Evolutionary conservation across 2,329 filamentous ascomycete genomes (phyloP).

Genomic region (Cladosporium sp.): DNA sequence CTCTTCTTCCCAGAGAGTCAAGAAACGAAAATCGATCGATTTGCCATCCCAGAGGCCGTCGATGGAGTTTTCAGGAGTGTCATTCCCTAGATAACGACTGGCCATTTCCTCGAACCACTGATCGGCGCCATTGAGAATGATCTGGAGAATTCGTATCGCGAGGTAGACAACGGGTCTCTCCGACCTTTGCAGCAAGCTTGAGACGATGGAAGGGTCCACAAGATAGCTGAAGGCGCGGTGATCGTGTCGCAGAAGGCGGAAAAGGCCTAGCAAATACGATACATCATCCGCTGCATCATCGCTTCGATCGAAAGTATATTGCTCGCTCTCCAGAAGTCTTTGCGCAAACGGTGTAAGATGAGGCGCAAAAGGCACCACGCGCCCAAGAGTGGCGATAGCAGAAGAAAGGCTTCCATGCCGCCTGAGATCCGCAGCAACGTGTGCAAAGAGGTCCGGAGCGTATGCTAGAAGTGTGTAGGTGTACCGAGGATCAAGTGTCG

Average conservation of each 20-base stretch:
- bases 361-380: conserved; percentile 76
- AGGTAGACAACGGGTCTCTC: conserved; percentile 68
- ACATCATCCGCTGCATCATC: conserved; percentile 19
- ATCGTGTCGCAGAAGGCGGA: conserved; percentile 77
- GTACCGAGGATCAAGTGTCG: conserved; percentile 64
- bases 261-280: conserved; percentile 61
- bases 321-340: conserved; percentile 20
- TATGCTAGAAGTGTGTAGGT: conserved; percentile 71
- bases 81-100: conserved; percentile 56
- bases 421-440: conserved; percentile 60
- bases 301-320: conserved; percentile 11
- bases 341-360: conserved; percentile 55
- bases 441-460: conserved; percentile 72
- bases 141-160: conserved; percentile 74
- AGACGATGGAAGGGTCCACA: conserved; percentile 63
- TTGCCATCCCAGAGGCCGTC: conserved; percentile 71
- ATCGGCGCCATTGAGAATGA: conserved; percentile 77
- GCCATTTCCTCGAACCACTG: conserved; percentile 70
- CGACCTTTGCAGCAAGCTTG: conserved; percentile 60
- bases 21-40: conserved; percentile 73
- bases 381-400: conserved; percentile 65
- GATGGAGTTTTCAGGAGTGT: conserved; percentile 50
- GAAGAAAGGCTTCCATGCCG: conserved; percentile 37
- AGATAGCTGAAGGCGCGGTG: conserved; percentile 61
- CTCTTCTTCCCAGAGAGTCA: conserved; percentile 61